Evolutionary conservation across 345 rosid genomes (phyloP).

Genomic region (Excoecaria agallocha): DNA sequence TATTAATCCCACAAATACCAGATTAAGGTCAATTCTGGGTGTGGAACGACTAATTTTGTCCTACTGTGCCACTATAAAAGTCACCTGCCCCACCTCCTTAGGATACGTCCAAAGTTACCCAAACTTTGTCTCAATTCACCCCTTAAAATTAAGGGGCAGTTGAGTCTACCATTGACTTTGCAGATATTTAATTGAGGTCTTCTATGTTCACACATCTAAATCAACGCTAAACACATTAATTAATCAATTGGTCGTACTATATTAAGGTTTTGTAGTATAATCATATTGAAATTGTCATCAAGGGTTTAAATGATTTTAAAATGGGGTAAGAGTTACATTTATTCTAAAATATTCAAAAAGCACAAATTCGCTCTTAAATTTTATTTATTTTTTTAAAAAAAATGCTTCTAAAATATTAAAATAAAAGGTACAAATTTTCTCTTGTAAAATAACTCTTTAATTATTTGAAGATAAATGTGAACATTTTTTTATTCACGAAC

Average conservation of each 20-base stretch:
- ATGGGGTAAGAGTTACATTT: too few relatives aligned
- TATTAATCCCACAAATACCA: background rate
- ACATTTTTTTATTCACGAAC: too few relatives aligned
- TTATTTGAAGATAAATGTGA: too few relatives aligned
- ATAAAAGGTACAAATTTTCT: too few relatives aligned
- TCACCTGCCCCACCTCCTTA: background rate
- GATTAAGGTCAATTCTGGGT: background rate
- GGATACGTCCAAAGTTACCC: slow-evolving; percentile 2
- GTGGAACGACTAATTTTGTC: background rate
- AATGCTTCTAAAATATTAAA: too few relatives aligned
- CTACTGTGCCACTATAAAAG: background rate
- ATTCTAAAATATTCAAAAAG: too few relatives aligned
- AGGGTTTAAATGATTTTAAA: too few relatives aligned
- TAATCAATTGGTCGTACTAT: background rate
- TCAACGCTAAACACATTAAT: background rate
- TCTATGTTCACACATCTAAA: slow-evolving; percentile 26
- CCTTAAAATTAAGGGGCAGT: background rate
- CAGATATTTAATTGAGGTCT: slow-evolving; percentile 6
- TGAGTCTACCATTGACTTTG: slow-evolving; percentile 21
- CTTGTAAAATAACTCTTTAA: too few relatives aligned
- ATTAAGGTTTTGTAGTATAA: too few relatives aligned
- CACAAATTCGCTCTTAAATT: too few relatives aligned
- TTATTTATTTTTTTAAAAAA: too few relatives aligned
- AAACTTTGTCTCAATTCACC: background rate
- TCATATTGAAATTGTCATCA: too few relatives aligned